Percentiles rank a stretch among this genome's conserved stretches.
phyloP scores from a whole-genome alignment of 495 filamentous ascomycete genomes.

The Podospora appendiculata region DNA sequence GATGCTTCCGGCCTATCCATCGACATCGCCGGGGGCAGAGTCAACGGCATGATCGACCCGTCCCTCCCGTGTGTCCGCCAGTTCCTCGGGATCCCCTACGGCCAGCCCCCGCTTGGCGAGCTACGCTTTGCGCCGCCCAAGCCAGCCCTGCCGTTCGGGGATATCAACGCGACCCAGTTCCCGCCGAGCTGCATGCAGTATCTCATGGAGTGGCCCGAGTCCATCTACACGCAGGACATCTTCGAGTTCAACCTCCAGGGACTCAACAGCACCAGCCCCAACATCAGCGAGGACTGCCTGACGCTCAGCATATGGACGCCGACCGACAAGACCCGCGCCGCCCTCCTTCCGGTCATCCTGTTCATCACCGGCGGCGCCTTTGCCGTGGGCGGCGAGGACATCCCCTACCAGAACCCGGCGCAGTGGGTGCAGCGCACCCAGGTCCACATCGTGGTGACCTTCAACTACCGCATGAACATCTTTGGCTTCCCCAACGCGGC shows the following conservation, averaged over 20 bases:
- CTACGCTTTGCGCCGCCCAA: conserved; percentile 36
- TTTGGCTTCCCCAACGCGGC: conserved; percentile 49
- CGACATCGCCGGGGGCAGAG: background rate
- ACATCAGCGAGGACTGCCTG: conserved; percentile 47
- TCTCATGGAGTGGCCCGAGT: conserved; percentile 1
- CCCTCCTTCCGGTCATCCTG: conserved; percentile 21
- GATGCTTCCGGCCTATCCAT: no score
- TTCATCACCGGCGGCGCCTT: conserved; percentile 28
- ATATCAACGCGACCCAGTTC: conserved; percentile 8
- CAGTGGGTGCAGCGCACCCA: conserved; percentile 36
- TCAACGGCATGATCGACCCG: conserved; percentile 9
- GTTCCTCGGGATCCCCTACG: conserved; percentile 52
- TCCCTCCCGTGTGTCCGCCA: conserved; percentile 12
- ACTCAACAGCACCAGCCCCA: conserved; percentile 6
- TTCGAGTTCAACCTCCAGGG: conserved; percentile 17
- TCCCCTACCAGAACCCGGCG: conserved; percentile 23
- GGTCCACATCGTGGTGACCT: conserved; percentile 50
- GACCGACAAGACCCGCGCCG: background rate
- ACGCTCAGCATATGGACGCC: conserved; percentile 45
- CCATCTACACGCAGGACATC: conserved; percentile 14
- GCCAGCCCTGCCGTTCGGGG: conserved; percentile 6
- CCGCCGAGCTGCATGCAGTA: conserved; percentile 17
- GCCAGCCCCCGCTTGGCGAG: conserved; percentile 38
- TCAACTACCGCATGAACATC: conserved; percentile 62
- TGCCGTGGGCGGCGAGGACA: conserved; percentile 13